A percentile compares a stretch with the other conserved stretches of the same genome.
Evolutionary conservation across 148 eudicot species (phyloP).

Genomic region (Rhododendron kiyosumense): DNA sequence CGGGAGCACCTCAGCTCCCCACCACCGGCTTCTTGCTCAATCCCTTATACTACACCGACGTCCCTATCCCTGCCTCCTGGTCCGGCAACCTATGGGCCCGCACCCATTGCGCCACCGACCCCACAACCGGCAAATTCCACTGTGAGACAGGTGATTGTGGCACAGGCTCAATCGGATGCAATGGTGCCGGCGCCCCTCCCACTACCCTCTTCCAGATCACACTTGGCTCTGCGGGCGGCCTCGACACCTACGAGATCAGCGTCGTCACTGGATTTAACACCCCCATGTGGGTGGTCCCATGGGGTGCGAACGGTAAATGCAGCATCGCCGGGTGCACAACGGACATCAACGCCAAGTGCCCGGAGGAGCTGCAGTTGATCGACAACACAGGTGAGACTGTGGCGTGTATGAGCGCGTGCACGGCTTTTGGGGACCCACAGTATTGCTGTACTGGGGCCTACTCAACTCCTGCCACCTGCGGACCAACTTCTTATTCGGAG

Average conservation of each 20-base stretch:
- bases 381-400: slow-evolving; percentile 20
- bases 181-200: slow-evolving; percentile 56
- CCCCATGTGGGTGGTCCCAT: slow-evolving; percentile 46
- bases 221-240: slow-evolving; percentile 43
- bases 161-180: slow-evolving; percentile 41
- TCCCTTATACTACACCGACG: slow-evolving; percentile 24
- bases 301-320: slow-evolving; percentile 50
- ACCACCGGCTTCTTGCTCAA: slow-evolving; percentile 54
- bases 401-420: slow-evolving; percentile 80
- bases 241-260: slow-evolving; percentile 77
- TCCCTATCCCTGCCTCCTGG: slow-evolving; percentile 52
- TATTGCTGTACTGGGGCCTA: slow-evolving; percentile 73
- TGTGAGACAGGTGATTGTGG: slow-evolving; percentile 73
- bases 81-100: slow-evolving; percentile 85
- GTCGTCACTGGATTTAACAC: slow-evolving; percentile 79
- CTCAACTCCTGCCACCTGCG: slow-evolving; percentile 55
- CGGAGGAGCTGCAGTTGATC: slow-evolving; percentile 31
- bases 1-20: slow-evolving; percentile 51
- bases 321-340: slow-evolving; percentile 40
- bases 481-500: slow-evolving; percentile 56
- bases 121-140: slow-evolving; percentile 30
- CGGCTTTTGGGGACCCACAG: slow-evolving; percentile 56
- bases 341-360: slow-evolving; percentile 57
- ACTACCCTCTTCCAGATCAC: slow-evolving; percentile 79
- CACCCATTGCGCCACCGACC: slow-evolving; percentile 44